Evolutionary conservation across 208 protist genomes (phyloP).

Genomic region (Leishmania turanica): DNA sequence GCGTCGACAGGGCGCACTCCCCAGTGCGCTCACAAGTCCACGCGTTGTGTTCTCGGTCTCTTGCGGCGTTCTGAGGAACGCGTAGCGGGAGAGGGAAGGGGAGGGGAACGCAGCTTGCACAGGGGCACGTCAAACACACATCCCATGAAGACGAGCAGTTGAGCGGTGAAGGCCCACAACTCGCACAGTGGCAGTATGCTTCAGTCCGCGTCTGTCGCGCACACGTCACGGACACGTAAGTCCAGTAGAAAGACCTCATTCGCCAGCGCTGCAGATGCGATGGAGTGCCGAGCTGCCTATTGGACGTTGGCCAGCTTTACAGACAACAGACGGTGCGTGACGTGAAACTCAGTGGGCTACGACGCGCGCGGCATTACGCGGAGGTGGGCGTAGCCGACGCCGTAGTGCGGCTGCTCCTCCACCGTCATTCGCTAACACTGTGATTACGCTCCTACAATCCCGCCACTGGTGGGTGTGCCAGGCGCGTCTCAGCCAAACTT

Average conservation of each 20-base stretch:
- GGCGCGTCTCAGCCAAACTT: conserved; percentile 47
- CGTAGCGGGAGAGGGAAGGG: conserved; percentile 13
- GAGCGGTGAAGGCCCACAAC: conserved; percentile 31
- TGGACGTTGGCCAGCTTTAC: conserved; percentile 33
- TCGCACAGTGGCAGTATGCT: conserved; percentile 24
- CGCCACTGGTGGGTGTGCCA: conserved; percentile 13
- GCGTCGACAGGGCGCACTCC: background rate
- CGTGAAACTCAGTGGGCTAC: conserved; percentile 22
- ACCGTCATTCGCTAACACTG: conserved; percentile 51
- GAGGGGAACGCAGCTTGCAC: background rate
- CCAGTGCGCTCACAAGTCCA: conserved; percentile 27
- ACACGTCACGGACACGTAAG: conserved; percentile 40
- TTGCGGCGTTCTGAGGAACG: conserved; percentile 40
- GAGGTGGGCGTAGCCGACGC: conserved; percentile 60
- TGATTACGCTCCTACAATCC: conserved; percentile 33
- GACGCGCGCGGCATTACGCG: conserved; percentile 25
- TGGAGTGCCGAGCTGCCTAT: conserved; percentile 32
- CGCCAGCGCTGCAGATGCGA: conserved; percentile 13
- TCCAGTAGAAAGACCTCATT: conserved; percentile 57
- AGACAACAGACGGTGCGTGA: conserved; percentile 48
- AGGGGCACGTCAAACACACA: conserved; percentile 10
- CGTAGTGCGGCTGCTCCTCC: conserved; percentile 46
- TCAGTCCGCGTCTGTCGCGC: conserved; percentile 23
- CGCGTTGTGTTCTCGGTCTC: conserved; percentile 28
- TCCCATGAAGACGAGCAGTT: conserved; percentile 58